Conservation (phyloP, 495 filamentous ascomycete species). For the Xylaria telfairii region DNA sequence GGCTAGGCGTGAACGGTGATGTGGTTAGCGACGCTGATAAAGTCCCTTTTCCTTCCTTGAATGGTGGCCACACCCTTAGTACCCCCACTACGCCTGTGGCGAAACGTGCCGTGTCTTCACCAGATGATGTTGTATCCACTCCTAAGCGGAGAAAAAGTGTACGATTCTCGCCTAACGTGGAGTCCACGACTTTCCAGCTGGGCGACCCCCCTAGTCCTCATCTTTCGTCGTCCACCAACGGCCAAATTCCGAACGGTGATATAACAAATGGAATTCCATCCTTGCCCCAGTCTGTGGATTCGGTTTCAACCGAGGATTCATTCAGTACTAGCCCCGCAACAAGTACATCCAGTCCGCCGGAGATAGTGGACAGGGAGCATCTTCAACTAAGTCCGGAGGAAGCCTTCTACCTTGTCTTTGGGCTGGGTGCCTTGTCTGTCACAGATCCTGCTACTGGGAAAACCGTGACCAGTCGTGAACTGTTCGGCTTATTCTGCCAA, state of each 20-base stretch:
- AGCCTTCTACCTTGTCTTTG: slow-evolving; percentile 88
- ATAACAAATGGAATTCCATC: slow-evolving; percentile 19
- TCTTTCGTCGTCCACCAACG: slow-evolving; percentile 28
- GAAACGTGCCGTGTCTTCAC: background rate
- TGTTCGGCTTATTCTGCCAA: slow-evolving; percentile 70
- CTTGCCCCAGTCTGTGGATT: slow-evolving; percentile 26
- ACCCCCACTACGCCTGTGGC: background rate
- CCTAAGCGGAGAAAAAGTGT: slow-evolving; percentile 62
- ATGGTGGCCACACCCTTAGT: background rate
- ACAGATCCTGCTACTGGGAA: slow-evolving; percentile 59
- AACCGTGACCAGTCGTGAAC: slow-evolving; percentile 54
- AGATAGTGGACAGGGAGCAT: slow-evolving; percentile 81
- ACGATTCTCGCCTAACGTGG: slow-evolving; percentile 66
- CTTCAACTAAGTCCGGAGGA: slow-evolving; percentile 90
- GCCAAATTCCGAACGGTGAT: slow-evolving; percentile 16
- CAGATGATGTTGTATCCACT: slow-evolving; percentile 3
- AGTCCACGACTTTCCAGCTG: slow-evolving; percentile 60
- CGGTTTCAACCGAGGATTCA: slow-evolving; percentile 15
- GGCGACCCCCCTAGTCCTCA: slow-evolving; percentile 53
- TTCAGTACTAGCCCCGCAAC: background rate
- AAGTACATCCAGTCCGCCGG: slow-evolving; percentile 12
- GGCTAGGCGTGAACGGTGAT: background rate
- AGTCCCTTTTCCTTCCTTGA: background rate
- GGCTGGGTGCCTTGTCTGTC: slow-evolving; percentile 76
- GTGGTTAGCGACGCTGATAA: background rate